Evolutionary conservation across 805 yeast species (phyloP).

Genomic region (Ogataea paradorogensis): DNA sequence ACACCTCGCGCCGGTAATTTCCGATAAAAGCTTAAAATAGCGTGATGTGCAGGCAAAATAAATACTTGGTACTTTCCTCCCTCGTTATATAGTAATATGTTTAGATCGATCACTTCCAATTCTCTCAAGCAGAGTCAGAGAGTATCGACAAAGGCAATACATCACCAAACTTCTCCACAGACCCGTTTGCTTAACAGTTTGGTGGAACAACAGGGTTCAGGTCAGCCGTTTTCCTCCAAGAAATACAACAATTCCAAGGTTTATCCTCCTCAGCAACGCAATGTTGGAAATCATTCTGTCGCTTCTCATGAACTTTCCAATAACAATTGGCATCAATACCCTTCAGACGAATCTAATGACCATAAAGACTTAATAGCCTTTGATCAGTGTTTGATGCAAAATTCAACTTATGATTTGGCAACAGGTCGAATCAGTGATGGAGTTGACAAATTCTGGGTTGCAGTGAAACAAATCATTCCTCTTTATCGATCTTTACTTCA

Average conservation of each 20-base stretch:
- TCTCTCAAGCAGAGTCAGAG: conserved; percentile 34
- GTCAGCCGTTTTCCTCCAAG: conserved; percentile 5
- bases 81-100: conserved; percentile 16
- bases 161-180: conserved; percentile 28
- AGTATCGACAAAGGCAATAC: conserved; percentile 32
- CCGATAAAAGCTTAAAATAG: conserved; percentile 8
- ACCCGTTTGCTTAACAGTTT: conserved; percentile 23
- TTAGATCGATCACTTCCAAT: conserved; percentile 30
- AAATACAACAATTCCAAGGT: conserved; percentile 5
- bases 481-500: conserved; percentile 46
- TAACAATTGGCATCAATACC: conserved; percentile 5
- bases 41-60: conserved; percentile 9
- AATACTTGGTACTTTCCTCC: conserved; percentile 1
- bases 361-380: conserved; percentile 44
- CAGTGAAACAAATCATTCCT: conserved; percentile 48
- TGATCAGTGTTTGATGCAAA: conserved; percentile 45
- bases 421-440: conserved; percentile 39
- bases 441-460: conserved; percentile 50
- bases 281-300: conserved; percentile 9
- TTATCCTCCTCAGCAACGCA: conserved; percentile 11
- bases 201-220: conserved; percentile 21
- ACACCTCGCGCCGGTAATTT: conserved; percentile 13
- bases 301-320: conserved; percentile 11
- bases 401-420: conserved; percentile 36
- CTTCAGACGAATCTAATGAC: conserved; percentile 40